Evolutionary conservation across 495 filamentous ascomycete genomes (phyloP), one percentile per base, ranked within the genome.

Genomic region (Aspergillus mulundensis): DNA sequence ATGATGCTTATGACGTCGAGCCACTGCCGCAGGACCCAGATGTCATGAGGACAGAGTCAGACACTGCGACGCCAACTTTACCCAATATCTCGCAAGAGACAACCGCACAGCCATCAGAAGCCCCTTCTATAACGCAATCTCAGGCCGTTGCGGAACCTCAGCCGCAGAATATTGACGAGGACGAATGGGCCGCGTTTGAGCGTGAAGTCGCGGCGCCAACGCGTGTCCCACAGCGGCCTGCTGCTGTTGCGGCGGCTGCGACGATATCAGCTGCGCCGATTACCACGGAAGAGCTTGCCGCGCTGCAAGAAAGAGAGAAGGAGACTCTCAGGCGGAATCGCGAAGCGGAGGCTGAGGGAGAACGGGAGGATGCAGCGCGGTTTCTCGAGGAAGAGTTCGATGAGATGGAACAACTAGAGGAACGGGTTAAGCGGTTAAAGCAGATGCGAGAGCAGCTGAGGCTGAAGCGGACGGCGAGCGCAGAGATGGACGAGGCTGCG

Each of bases 141-240:
- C 44, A 62, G 15, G 21, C 61, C 16, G 49, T 62, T 46, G 43
- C 57, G 19, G n/a, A 32, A 2, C 25, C 50, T 40, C 15, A 40
- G 10, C 25, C 63, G 42, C 64, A 64, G 53, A 56, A 50, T 41
- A 70, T 95, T 6, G 84, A 92, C 66, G 91, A 96, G 62, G 85
- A 87, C 49, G 89, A 92, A 69, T 95, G 91, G 89, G 90, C 88
- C 0, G 89, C 89, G 41, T 96, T 96, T 65, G 89, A 96, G 70
- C 87, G 90, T 15, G 92, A 96, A 21, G 82, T 96, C 12, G 83
- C 83, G 5, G 81, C 79, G 19, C 80, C 80, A 38, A 71, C 77
- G 14, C 68, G 70, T 41, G 57, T 66, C 16, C 59, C 65, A 5
- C 67, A 69, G 18, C 64, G 59, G 23, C 70, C 72, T 6, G 63